Evolutionary conservation across 345 rosid genomes (phyloP), one percentile per base, ranked within the genome.

Genomic region (Barbarea vulgaris): DNA sequence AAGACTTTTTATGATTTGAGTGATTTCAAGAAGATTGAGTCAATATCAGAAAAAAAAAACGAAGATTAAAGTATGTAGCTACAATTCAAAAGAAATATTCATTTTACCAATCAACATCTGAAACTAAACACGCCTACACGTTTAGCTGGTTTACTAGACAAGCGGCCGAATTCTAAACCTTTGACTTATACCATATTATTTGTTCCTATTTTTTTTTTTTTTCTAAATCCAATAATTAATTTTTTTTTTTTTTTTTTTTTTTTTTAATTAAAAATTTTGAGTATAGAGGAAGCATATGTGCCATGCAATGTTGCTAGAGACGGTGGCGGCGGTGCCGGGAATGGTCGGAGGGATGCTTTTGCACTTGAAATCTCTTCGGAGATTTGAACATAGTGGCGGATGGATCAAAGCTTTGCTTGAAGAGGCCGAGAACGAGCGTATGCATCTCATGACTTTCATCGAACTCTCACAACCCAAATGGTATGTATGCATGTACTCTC

Each of bases 331-430:
- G 0, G 92, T 87, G 0, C 88, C 89, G 0, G 89, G 92, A 11
- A 87, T 87, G 92, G 89, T 85, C 2, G 89, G 92, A 47, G 89
- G 91, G 14, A 85, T 87, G 92, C 85, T 85, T 11, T 62, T 85
- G 67, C 89, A 85, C 57, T 81, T 78, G 72, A 87, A 87, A 66
- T 87, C 92, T 14, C 82, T 87, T 15, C 69, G 89, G 34, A 42
- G 84, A 27, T 85, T 85, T 65, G 87, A 87, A 64, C 92, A 85
- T 10, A 85, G 89, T 41, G 88, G 92, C 0, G 92, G 89, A 10
- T 84, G 92, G 92, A 87, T 87, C 50, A 87, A 85, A 75, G 89
- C 89, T 0, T 80, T 85, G 57, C 64, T 87, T 0, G 92, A 87
- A 73, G 92, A 87, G 47, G 89, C 92, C 4, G 87, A 84, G 70